Percentiles rank a stretch among this genome's conserved stretches.
phyloP scores from a whole-genome alignment of 2,329 filamentous ascomycete genomes.

The Podosphaera xanthii region DNA sequence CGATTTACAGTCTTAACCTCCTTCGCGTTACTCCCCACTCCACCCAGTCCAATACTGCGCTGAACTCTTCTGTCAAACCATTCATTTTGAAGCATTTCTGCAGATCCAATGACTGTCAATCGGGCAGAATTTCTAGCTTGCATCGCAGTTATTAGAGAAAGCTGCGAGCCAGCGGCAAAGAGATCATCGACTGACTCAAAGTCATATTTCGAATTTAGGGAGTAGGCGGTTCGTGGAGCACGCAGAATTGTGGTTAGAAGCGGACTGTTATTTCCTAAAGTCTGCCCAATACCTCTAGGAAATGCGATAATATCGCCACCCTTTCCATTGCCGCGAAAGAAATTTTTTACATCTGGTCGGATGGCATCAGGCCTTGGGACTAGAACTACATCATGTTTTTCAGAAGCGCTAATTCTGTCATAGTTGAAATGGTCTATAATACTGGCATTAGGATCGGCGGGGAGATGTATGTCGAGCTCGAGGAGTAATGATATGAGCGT shows the following conservation, averaged over 20 bases:
- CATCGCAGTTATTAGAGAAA: slow-evolving; percentile 63
- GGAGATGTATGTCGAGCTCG: slow-evolving; percentile 77
- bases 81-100: slow-evolving; percentile 66
- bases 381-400: slow-evolving; percentile 74
- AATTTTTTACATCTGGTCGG: slow-evolving; percentile 49
- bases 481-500: slow-evolving; percentile 57
- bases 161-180: slow-evolving; percentile 64
- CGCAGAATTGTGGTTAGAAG: slow-evolving; percentile 63
- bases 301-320: slow-evolving; percentile 45
- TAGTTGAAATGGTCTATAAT: slow-evolving; percentile 95
- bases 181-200: slow-evolving; percentile 49
- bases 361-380: slow-evolving; percentile 43
- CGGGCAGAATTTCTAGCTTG: slow-evolving; percentile 89
- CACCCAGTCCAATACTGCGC: slow-evolving; percentile 18
- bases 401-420: slow-evolving; percentile 50
- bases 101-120: slow-evolving; percentile 63
- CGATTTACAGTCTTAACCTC: slow-evolving; percentile 47
- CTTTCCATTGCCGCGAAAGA: slow-evolving; percentile 41
- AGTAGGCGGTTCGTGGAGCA: slow-evolving; percentile 70
- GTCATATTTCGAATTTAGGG: slow-evolving; percentile 83
- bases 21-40: slow-evolving; percentile 25
- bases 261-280: slow-evolving; percentile 50
- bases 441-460: slow-evolving; percentile 59
- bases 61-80: slow-evolving; percentile 73
- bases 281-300: slow-evolving; percentile 59